Percentiles rank a stretch among this genome's conserved stretches.
Conservation (phyloP, 768 basidiomycete species). For the Lentinula aciculospora region DNA sequence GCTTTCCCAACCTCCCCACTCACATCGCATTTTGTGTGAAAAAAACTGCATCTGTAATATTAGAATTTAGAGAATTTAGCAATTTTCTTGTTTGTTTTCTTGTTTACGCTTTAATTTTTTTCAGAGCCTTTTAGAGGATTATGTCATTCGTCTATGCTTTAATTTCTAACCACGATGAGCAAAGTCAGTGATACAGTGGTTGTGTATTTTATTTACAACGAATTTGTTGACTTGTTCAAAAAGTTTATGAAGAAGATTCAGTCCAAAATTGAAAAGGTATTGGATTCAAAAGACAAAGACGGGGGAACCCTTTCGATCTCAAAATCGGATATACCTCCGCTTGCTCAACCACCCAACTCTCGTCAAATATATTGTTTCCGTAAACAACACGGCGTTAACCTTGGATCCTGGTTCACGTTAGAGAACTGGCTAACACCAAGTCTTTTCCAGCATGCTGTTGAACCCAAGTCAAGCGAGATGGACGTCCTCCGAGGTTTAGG, state of each 20-base stretch:
- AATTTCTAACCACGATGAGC: neutral
- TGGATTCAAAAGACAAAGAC: neutral
- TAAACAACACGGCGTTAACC: slow-evolving; percentile 77
- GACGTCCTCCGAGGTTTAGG: slow-evolving; percentile 56
- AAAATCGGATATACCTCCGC: neutral
- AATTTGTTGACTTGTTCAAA: neutral
- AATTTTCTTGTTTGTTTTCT: no score
- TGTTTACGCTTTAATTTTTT: neutral
- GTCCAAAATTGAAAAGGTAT: neutral
- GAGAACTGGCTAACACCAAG: slow-evolving; percentile 68
- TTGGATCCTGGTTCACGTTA: slow-evolving; percentile 81
- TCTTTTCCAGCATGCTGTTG: slow-evolving; percentile 48
- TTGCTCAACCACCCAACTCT: slow-evolving; percentile 4
- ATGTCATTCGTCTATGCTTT: neutral
- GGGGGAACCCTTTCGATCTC: neutral
- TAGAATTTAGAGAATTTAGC: no score
- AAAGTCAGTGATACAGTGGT: neutral
- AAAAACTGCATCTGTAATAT: neutral
- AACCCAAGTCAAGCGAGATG: slow-evolving; percentile 60
- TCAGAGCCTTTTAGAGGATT: neutral
- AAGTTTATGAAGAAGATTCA: slow-evolving; percentile 8
- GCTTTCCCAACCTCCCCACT: neutral
- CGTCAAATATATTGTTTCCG: slow-evolving; percentile 44
- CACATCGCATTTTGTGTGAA: neutral
- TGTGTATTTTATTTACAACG: neutral